A percentile compares a stretch with the other conserved stretches of the same genome.
Conservation (phyloP, 108 stramenopile genomes). For the Cyclotella choctawhatcheeana region DNA sequence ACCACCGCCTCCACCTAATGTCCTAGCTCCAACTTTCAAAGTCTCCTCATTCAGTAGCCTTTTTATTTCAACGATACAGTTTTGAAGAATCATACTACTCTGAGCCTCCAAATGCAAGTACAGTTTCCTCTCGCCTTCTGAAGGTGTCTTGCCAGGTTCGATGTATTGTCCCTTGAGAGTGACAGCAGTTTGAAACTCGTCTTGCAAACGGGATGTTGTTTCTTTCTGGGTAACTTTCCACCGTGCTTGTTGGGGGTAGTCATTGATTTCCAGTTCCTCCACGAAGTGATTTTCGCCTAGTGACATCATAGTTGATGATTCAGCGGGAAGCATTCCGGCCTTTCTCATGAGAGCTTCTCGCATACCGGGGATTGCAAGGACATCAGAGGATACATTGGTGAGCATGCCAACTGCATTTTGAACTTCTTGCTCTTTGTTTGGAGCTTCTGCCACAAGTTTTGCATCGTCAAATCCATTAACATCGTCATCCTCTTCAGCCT, state of each 20-base stretch:
- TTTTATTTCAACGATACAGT: conserved; percentile 84
- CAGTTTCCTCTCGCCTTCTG: conserved; percentile 74
- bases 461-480: conserved; percentile 40
- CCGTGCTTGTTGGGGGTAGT: conserved; percentile 90
- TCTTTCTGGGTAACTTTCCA: conserved; percentile 92
- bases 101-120: conserved; percentile 89
- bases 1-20: conserved; percentile 48
- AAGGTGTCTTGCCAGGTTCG: conserved; percentile 66
- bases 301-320: conserved; percentile 41
- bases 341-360: conserved; percentile 81
- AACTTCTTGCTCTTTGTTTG: conserved; percentile 32
- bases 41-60: conserved; percentile 95
- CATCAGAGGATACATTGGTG: conserved; percentile 75
- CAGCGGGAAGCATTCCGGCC: conserved; percentile 66
- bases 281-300: conserved; percentile 77
- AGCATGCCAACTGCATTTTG: conserved; percentile 61
- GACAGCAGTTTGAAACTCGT: conserved; percentile 91
- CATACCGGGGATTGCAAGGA: conserved; percentile 88
- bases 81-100: conserved; percentile 72
- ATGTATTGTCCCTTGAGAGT: conserved; percentile 88
- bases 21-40: conserved; percentile 73
- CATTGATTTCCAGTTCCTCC: conserved; percentile 93
- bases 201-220: conserved; percentile 84
- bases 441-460: conserved; percentile 3
- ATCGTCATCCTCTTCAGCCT: conserved; percentile 31